Base-by-base conservation (phyloP, 2,329 filamentous ascomycete species). In the Xylaria hypoxylon region DNA sequence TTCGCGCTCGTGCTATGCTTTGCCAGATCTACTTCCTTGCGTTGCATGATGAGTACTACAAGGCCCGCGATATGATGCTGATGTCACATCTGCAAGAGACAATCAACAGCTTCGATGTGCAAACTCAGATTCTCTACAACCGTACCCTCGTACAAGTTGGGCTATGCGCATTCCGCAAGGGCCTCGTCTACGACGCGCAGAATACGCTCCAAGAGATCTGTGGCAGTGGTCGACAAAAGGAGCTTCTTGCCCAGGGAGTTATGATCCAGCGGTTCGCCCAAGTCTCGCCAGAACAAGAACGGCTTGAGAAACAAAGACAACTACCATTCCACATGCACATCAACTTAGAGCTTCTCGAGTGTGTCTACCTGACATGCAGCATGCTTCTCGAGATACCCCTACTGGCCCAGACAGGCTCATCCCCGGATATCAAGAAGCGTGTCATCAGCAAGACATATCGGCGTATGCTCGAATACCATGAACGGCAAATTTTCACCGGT, bases 241-340 rank as follows among this genome's bases (percentile, higher is more conserved):
- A 99, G 83, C 87, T 99, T 59, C 88, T 99, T 50, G 96, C 96
- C 44, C 96, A 99, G 82, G 96, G 96, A 80, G 93, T 99, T 69
- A 97, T 98, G 86, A 96, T 99, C 80, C 96, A 99, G 84, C 89
- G 96, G 74, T 99, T 94, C 84, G 95, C 89, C 76, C 94, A 97
- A 77, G 96, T 99, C 68, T 96, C 94, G 40, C 96, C 96, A 19
- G 96, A 99, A 82, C 96, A 99, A 82, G 96, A 99, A 84, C 92
- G 95, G 72, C 87, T 98, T 44, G 96, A 99, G 85, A 93, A 96
- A 79, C 95, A 98, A 83, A 91, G 96, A 75, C 96, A 99, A 83
- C 88, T 99, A 73, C 96, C 96, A 42, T 99, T 99, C 90, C 96
- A 99, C 85, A 97, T 99, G 94, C 96, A 99, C 87, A 99, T 99